These are phyloP conservation scores for Glycyrrhiza uralensis DNA, from an alignment of 306 rosid species.

Conservation along the genomic window DNA sequence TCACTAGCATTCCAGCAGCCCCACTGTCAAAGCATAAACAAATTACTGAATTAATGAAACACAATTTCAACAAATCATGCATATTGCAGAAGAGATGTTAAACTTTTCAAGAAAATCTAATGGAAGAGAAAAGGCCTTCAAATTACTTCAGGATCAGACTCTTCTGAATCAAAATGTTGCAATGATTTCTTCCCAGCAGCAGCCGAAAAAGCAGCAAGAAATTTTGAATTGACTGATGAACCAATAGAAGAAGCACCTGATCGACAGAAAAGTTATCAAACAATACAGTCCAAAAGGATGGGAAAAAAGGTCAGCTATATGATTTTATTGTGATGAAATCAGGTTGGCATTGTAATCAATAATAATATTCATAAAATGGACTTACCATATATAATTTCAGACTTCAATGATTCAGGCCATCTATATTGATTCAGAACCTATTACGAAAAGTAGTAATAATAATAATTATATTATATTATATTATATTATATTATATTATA, in stretches of 20 bases:
- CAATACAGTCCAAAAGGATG: conserved; percentile 14
- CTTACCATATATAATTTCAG: conserved; percentile 70
- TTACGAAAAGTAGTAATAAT: conserved; percentile 1
- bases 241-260: conserved; percentile 83
- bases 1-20: conserved; percentile 74
- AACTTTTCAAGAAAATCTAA: conserved; percentile 8
- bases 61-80: background rate
- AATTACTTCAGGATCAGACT: conserved; percentile 78
- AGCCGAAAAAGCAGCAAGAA: conserved; percentile 72
- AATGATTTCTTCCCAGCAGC: conserved; percentile 73
- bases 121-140: background rate
- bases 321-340: conserved; percentile 7
- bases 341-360: background rate
- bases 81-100: conserved; percentile 14
- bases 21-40: conserved; percentile 57
- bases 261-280: conserved; percentile 17
- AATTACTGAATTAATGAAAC: conserved; percentile 22
- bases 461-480: too few species aligned
- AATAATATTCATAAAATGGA: background rate
- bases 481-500: too few species aligned
- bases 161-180: conserved; percentile 69
- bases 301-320: background rate
- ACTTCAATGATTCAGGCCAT: conserved; percentile 76
- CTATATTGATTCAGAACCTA: conserved; percentile 66
- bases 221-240: conserved; percentile 55